Percentiles rank a stretch among this genome's conserved stretches.
Conservation (phyloP, 495 filamentous ascomycete genomes). For the Thermothielavioides terrestris region DNA sequence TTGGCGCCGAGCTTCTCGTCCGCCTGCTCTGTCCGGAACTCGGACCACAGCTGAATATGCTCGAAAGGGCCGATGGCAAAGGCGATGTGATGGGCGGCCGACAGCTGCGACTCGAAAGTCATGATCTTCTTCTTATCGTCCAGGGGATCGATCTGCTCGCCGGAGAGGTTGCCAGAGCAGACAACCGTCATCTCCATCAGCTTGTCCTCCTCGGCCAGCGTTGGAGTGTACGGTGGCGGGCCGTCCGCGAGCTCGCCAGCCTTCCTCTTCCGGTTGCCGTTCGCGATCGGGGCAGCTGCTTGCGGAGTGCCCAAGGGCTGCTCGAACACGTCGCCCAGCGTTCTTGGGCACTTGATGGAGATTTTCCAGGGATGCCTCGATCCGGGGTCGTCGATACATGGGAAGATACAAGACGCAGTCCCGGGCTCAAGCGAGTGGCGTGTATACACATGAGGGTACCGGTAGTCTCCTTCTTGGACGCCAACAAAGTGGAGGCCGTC, state of each 20-base stretch:
- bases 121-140: slow-evolving; percentile 75
- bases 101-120: slow-evolving; percentile 61
- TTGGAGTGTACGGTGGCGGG: slow-evolving; percentile 16
- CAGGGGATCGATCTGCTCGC: slow-evolving; percentile 65
- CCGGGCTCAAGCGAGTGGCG: slow-evolving; percentile 69
- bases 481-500: slow-evolving; percentile 92
- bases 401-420: slow-evolving; percentile 78
- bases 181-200: slow-evolving; percentile 79
- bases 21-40: slow-evolving; percentile 80
- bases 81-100: slow-evolving; percentile 76
- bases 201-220: slow-evolving; percentile 65
- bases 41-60: slow-evolving; percentile 71
- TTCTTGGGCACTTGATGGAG: slow-evolving; percentile 73
- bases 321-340: slow-evolving; percentile 72
- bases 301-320: slow-evolving; percentile 28
- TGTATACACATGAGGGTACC: slow-evolving; percentile 89
- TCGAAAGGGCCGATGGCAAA: slow-evolving; percentile 94
- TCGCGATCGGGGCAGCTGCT: not conserved
- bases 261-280: slow-evolving; percentile 29
- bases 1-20: slow-evolving; percentile 81
- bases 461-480: slow-evolving; percentile 59
- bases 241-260: slow-evolving; percentile 22
- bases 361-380: slow-evolving; percentile 81
- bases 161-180: slow-evolving; percentile 77
- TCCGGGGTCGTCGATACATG: slow-evolving; percentile 76